Evolutionary conservation across 2,329 filamentous ascomycete genomes (phyloP), one percentile per base, ranked within the genome.

Genomic region (Fusarium sp.): DNA sequence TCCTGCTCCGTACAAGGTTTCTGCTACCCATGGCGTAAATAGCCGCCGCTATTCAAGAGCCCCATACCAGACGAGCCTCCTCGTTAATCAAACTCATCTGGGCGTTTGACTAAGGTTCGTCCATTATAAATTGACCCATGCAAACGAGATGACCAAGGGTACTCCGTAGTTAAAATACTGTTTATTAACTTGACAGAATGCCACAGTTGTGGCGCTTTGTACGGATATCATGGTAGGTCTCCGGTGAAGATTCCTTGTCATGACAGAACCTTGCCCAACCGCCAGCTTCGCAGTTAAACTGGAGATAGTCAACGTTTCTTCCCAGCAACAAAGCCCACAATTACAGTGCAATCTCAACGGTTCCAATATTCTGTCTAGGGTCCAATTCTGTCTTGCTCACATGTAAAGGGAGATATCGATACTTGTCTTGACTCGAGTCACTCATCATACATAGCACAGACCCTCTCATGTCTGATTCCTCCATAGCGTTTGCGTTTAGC

Each of bases 271-370:
- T 9, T 36, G 15, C 3, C n/a, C n/a, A 36, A 34, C 43, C 40
- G 59, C 28, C 45, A 30, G 53, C 38, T 39, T 61, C 24, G 14
- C 30, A 39, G 14, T 46, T 38, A 38, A 46, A 51, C 26, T 55
- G 51, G 69, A 51, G 53, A 64, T 58, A 38, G 44, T 54, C 28
- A 57, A 46, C 32, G 8, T 15, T 51, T 55, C 39, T 44, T 51
- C 40, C 62, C 44, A 49, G 32, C 47, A 62, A 62, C 46, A 66
- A 50, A 48, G 23, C 50, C 47, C 23, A 44, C 42, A 51, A 42
- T 62, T 54, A 43, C 48, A 69, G 65, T 58, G 50, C 54, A 70
- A 70, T 68, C 47, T 69, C 50, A 57, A 32, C 43, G 17, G 45
- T 42, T 47, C 20, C 30, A 56, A 38, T 62, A 23, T 56, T 47